Base-by-base conservation (phyloP, 495 filamentous ascomycete species). In the Beverwykella pulmonaria region DNA sequence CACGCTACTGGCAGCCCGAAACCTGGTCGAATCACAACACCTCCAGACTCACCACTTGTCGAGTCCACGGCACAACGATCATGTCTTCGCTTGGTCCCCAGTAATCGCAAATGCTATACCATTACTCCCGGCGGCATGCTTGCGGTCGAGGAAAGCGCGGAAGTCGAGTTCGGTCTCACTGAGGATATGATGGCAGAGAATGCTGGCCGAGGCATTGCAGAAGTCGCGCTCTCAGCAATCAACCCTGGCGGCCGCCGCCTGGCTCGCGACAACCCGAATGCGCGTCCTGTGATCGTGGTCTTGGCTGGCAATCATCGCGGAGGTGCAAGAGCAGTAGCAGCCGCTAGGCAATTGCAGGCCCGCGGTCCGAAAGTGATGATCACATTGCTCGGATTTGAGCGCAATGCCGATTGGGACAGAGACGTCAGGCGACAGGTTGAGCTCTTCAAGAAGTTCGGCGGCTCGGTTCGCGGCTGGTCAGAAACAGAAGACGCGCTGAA, bases 171-270 rank as follows among this genome's bases (percentile, higher is more conserved):
- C 64, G 92, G 91, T 4, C 79, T 98, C 47, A 89, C 89, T 0
- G 90, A 93, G 72, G 90, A 94, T 54, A 88, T 97, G 72, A 89
- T 97, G 76, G 88, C 91, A 0, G 94, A 97, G 73, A 96, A 93
- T 73, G 90, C 92, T 0, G 93, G 90, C 10, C 85, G 93, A 20
- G 88, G 92, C 48, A 91, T 98, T 69, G 92, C 91, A 0, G 88
- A 95, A 72, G 88, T 91, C 27, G 88, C 89, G 2, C 83, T 96
- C 63, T 80, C 77, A 12, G 83, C 84, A 8, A 78, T 90, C 58
- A 71, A 72, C 44, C 66, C 75, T 14, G 70, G 71, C 49, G 73
- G 74, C 58, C 61, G 73, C 22, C 70, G 74, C 34, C 59, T 69
- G 19, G 52, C 72, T 30, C 79, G 80, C 41, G 76, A 81, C 17